Percentiles rank a stretch among this genome's conserved stretches.
Conservation (phyloP, 1,284 basidiomycete genomes). For the Coniferiporia sulphurascens region DNA sequence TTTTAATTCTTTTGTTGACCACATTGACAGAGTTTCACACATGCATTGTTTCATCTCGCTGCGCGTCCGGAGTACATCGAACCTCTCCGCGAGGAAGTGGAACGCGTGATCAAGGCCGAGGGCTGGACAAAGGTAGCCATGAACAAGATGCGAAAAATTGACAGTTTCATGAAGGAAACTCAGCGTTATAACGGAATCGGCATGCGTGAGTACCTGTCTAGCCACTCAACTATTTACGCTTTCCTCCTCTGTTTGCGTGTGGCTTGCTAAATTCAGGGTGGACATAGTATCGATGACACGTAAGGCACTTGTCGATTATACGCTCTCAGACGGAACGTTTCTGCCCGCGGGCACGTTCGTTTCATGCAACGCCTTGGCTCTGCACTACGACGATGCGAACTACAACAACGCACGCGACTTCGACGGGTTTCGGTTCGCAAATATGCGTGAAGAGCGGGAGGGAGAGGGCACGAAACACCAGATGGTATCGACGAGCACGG, state of each 20-base stretch:
- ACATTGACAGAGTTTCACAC: conserved; percentile 30
- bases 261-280: too few species aligned
- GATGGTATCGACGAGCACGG: conserved; percentile 23
- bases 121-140: conserved; percentile 43
- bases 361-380: conserved; percentile 22
- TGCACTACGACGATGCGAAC: conserved; percentile 26
- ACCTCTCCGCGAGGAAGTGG: conserved; percentile 42
- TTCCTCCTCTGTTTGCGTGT: background rate
- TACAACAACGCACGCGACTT: conserved; percentile 28
- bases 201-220: conserved; percentile 17
- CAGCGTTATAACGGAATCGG: conserved; percentile 32
- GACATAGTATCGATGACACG: conserved; percentile 30
- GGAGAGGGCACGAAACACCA: conserved; percentile 21
- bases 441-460: background rate
- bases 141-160: conserved; percentile 40
- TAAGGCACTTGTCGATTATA: conserved; percentile 33
- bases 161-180: conserved; percentile 47
- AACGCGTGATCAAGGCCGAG: conserved; percentile 30
- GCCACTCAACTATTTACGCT: background rate
- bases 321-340: conserved; percentile 37
- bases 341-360: conserved; percentile 34
- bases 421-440: conserved; percentile 31
- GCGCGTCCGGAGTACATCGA: conserved; percentile 36
- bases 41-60: conserved; percentile 39
- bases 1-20: conserved; percentile 18